These are phyloP conservation scores for Apiospora pterosperma DNA, from an alignment of 2,329 filamentous ascomycete species.

Conservation along the genomic window DNA sequence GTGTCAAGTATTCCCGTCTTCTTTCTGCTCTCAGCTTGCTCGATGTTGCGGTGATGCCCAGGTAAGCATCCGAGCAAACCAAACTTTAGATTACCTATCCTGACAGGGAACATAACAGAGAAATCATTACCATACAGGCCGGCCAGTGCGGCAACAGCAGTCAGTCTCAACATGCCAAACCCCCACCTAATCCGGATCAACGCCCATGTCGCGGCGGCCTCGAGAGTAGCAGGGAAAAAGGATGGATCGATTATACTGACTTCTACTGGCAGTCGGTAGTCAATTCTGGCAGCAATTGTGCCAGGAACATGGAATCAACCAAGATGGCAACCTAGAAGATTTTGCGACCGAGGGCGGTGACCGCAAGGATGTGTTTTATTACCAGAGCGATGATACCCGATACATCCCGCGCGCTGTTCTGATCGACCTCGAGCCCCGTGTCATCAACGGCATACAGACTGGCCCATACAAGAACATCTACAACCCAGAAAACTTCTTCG, in stretches of 20 bases:
- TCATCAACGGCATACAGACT: slow-evolving; percentile 88
- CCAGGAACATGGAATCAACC: slow-evolving; percentile 95
- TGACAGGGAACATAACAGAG: slow-evolving; percentile 48
- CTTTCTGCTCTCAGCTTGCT: neutral
- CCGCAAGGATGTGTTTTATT: slow-evolving; percentile 98
- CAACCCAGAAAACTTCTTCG: slow-evolving; percentile 98
- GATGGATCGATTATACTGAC: slow-evolving; percentile 20
- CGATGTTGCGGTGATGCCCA: slow-evolving; percentile 22
- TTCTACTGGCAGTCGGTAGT: slow-evolving; percentile 68
- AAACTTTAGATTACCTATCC: neutral
- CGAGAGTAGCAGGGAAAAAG: neutral
- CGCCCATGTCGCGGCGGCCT: slow-evolving; percentile 2
- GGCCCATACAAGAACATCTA: slow-evolving; percentile 98
- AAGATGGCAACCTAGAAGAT: slow-evolving; percentile 94
- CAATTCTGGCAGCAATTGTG: slow-evolving; percentile 99
- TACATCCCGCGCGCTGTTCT: slow-evolving; percentile 97
- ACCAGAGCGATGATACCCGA: slow-evolving; percentile 97
- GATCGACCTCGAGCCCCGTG: slow-evolving; percentile 89
- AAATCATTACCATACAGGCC: slow-evolving; percentile 98
- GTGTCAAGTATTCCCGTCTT: neutral
- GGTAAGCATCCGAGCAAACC: slow-evolving; percentile 12
- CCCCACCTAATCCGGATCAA: slow-evolving; percentile 13
- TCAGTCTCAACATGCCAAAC: slow-evolving; percentile 47
- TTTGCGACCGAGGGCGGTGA: slow-evolving; percentile 97
- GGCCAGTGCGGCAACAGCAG: slow-evolving; percentile 99